Evolutionary conservation across 1,139 yeast genomes (phyloP), one percentile per base, ranked within the genome.

Genomic region (Debaryomyces singareniensis): DNA sequence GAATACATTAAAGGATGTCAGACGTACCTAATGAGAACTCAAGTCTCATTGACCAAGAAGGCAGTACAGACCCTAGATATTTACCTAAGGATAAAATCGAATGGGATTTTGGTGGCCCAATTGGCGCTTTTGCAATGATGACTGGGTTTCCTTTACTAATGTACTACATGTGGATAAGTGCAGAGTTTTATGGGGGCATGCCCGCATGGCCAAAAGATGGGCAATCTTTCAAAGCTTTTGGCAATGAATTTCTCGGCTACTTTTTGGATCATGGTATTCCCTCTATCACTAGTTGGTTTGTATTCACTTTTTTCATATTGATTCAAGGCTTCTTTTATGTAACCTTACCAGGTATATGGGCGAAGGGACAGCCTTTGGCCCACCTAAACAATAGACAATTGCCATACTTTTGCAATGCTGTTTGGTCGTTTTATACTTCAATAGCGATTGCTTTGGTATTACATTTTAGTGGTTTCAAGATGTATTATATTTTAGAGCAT

Each of bases 111-210:
- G 98, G 98, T 31, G 98, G 97, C 0, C 83, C 95, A 14, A 53
- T 68, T n/a, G 98, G 98, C 32, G 96, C 86, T 26, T 36, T 78
- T 13, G 87, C 91, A n/a, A 89, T 91, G 96, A 77, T 91, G 78
- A 51, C 74, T 29, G 95, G 95, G 2, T 93, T 91, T 62, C 98
- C 98, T 4, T 52, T 80, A 31, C 68, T 93, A 49, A 91, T 91
- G 98, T 85, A 83, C 72, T 91, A 91, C 61, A 81, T 91, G 91
- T 91, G 96, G 94, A 77, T 89, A 35, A 74, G 89, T 49, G 91
- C 93, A 36, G 71, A 75, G 43, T 86, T 81, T 56, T 84, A 86
- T 55, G 64, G 64, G 38, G 95, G 96, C 3, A 53, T 62, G 28
- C 70, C 85, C 22, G 86, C 95, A 15, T 61, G 69, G 57, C 96